Evolutionary conservation across 2,329 filamentous ascomycete genomes (phyloP), one percentile per base, ranked within the genome.

Genomic region (Teratosphaeria zuluensis): DNA sequence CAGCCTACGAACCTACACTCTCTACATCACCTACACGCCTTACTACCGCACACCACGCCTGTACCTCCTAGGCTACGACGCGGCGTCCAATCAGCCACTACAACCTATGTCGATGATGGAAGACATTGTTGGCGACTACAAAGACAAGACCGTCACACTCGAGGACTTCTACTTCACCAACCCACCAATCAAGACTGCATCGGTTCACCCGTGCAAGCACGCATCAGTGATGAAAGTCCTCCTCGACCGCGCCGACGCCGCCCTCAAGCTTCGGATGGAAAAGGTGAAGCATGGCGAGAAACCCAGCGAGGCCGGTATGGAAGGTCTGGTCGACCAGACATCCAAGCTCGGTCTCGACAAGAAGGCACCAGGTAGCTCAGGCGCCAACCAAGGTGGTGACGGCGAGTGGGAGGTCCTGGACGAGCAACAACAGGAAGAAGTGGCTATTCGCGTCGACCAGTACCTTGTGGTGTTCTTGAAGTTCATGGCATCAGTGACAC

Each of bases 161-260:
- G 94, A 99, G 73, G 91, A 96, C 75, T 99, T 99, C 72, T 91
- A 90, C 53, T 96, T 95, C 78, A 94, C 95, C 72, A 88, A 90
- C 64, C 87, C 89, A 70, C 87, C 86, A 67, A 85, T 96, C 72
- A 96, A 96, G 79, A 99, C 96, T 84, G 94, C 92, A 35, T 94
- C 88, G 33, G 89, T 99, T 14, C 94, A 99, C 71, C 94, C 94
- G 3, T 99, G 94, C 83, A 95, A 94, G 73, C 94, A 99, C 72
- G 94, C 94, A 9, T 88, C 88, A 31, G 94, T 99, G 66, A 99
- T 99, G 94, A 99, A 97, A 77, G 90, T 90, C 24, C 84, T 99
- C 4, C 86, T 99, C 46, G 94, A 97, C 74, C 90, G 94, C 38
- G 94, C 94, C 53, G 92, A 99, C 71, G 90, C 90, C 24, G 92